Conservation (phyloP, 352 stramenopile genomes). For the Thalassiosira mediterranea region DNA sequence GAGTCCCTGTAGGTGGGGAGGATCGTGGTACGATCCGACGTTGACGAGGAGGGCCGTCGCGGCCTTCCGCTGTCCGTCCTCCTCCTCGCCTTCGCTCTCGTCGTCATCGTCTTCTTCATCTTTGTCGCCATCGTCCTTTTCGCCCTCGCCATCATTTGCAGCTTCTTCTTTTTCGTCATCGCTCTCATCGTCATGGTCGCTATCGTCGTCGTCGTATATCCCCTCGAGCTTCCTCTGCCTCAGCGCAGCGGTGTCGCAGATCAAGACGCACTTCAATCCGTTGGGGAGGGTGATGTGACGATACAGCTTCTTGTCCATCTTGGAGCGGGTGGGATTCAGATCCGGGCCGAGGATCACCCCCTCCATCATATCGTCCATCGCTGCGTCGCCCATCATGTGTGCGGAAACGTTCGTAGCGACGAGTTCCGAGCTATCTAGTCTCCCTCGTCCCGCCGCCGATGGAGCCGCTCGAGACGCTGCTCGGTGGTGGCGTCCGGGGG, state of each 20-base stretch:
- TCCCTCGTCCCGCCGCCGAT: no score
- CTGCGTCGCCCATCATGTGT: background rate
- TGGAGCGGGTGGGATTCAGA: constrained; percentile 35
- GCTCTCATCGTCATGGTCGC: constrained; percentile 28
- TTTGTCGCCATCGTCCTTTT: constrained; percentile 15
- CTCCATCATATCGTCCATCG: background rate
- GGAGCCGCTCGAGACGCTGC: no score
- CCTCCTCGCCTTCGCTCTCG: constrained; percentile 30
- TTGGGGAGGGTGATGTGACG: constrained; percentile 76
- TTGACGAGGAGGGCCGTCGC: constrained; percentile 80
- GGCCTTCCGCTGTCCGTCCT: constrained; percentile 14
- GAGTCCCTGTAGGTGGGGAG: constrained; percentile 69
- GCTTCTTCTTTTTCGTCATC: constrained; percentile 50
- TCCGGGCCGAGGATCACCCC: constrained; percentile 28
- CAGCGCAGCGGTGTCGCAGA: constrained; percentile 76
- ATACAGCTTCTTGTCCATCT: constrained; percentile 76
- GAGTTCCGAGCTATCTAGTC: no score
- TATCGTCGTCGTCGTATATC: constrained; percentile 38
- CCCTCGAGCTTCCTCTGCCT: constrained; percentile 51
- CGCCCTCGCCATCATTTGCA: constrained; percentile 24
- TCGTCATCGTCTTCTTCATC: constrained; percentile 35
- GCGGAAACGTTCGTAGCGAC: no score
- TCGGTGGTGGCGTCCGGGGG: no score
- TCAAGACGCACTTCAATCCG: constrained; percentile 73
- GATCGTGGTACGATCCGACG: constrained; percentile 80